Base-by-base conservation (phyloP, 805 yeast genomes). In the Myxozyma vanderwaltii region DNA sequence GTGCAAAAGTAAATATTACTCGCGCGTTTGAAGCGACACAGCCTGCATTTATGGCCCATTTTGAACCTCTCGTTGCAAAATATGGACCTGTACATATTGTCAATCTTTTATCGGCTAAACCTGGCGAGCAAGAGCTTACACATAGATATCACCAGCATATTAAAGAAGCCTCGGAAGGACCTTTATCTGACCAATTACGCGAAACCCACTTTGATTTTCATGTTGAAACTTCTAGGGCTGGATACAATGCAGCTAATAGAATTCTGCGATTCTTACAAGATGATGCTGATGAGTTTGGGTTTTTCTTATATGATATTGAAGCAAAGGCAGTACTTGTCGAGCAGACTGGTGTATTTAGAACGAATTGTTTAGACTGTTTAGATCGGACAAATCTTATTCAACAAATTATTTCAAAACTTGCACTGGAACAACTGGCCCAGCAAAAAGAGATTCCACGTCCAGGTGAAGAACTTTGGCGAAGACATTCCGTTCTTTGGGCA, bases 141-240 rank as follows among this genome's bases (percentile, higher is more conserved):
- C 78, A 78, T 45, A 79, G 90, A 35, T 91, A 88, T 69, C 81
- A 78, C 61, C 77, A 81, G 44, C 89, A 89, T 66, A 77, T 85
- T 29, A 71, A 76, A 13, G 73, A 73, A 8, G 76, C 83, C 6
- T 70, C 75, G 3, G 47, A 50, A 52, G 68, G 69, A 15, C 57
- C 51, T 68, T 67, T 48, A 29, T 65, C 69, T 27, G 77, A 75
- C 21, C 76, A 79, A 23, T 71, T 85, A 1, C 77, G 78, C 27
- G 83, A 86, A 67, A 89, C 96, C 0, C 89, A 88, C 56, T 94
- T 95, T 73, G 99, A 94, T 72, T 94, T 94, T 73, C 99, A 94
- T 70, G 86, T 82, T 45, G 97, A 91, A 71, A 94, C 97, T 0
- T 83, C 91, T n/a, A 86, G 84, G 59, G 91, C 91, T 0, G 67